Conservation (phyloP, 192 early-diverging fungal genomes). For the Dissophora globulifera region DNA sequence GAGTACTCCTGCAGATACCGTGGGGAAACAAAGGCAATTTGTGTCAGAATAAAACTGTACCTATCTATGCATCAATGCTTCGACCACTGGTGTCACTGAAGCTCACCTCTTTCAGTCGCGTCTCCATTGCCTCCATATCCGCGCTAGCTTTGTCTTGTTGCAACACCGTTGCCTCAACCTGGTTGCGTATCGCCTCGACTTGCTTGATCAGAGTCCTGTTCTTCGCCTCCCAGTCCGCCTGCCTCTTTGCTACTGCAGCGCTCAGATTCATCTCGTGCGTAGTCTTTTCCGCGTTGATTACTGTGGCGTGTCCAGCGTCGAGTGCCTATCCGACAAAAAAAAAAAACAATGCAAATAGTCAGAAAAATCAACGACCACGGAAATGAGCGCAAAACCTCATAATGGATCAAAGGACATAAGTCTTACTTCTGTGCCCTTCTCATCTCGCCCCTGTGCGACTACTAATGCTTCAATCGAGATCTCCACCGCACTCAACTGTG, state of each 20-base stretch:
- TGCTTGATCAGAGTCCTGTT: background rate
- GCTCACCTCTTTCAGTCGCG: slow-evolving; percentile 14
- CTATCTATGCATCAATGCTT: too few species aligned
- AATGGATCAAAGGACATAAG: too few species aligned
- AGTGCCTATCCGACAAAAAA: slow-evolving; percentile 6
- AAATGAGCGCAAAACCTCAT: too few species aligned
- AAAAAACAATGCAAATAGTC: too few species aligned
- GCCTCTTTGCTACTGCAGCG: slow-evolving; percentile 7
- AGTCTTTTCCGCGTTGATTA: slow-evolving; percentile 1
- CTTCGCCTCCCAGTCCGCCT: slow-evolving; percentile 1
- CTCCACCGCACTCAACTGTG: slow-evolving; percentile 12
- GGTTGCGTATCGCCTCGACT: background rate
- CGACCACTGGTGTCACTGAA: too few species aligned
- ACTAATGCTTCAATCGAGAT: slow-evolving; percentile 10
- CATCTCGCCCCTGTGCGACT: background rate
- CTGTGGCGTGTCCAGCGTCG: slow-evolving; percentile 10
- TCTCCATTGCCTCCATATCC: background rate
- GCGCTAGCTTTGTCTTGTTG: slow-evolving; percentile 11
- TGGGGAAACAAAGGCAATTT: background rate
- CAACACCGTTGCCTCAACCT: background rate
- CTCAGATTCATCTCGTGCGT: slow-evolving; percentile 5
- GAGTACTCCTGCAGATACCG: slow-evolving; percentile 3
- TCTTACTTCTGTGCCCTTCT: slow-evolving; percentile 17
- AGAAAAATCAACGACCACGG: too few species aligned
- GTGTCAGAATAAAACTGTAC: too few species aligned